phyloP scores from a whole-genome alignment of 148 eudicot genomes.

The Amaranthus palmeri region DNA sequence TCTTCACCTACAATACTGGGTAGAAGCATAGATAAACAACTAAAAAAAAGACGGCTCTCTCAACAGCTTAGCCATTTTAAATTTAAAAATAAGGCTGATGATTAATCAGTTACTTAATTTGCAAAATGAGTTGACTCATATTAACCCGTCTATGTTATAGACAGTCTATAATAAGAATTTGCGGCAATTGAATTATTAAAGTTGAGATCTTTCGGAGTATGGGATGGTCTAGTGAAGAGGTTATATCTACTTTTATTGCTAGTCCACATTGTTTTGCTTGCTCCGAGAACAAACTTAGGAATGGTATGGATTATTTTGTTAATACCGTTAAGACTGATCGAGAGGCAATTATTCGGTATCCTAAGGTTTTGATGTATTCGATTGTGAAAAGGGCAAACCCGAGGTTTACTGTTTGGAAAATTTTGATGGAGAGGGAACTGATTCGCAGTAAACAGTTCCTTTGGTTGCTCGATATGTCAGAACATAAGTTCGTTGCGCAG shows the following conservation, averaged over 20 bases:
- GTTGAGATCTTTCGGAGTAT: slow-evolving; percentile 13
- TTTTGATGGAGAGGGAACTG: not conserved
- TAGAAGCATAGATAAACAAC: slow-evolving; percentile 12
- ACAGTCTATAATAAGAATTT: too few relatives aligned
- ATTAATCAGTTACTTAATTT: too few relatives aligned
- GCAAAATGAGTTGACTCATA: too few relatives aligned
- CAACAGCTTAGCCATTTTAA: too few relatives aligned
- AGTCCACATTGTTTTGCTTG: slow-evolving; percentile 12
- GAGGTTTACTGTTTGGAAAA: slow-evolving; percentile 13
- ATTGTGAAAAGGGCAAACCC: slow-evolving; percentile 14
- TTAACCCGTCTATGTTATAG: too few relatives aligned
- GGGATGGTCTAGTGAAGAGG: slow-evolving; percentile 21
- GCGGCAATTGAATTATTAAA: slow-evolving; percentile 10
- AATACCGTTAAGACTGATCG: slow-evolving; percentile 17
- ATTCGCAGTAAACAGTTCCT: not conserved
- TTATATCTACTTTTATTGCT: not conserved
- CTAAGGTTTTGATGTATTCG: slow-evolving; percentile 14
- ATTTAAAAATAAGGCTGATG: too few relatives aligned
- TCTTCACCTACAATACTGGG: not conserved
- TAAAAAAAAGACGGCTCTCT: too few relatives aligned
- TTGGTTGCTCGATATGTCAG: slow-evolving; percentile 15
- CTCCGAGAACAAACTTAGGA: slow-evolving; percentile 23
- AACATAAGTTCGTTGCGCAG: slow-evolving; percentile 1
- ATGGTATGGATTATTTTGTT: slow-evolving; percentile 17
- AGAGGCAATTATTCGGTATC: slow-evolving; percentile 11